phyloP scores from a whole-genome alignment of 2,329 filamentous ascomycete genomes.

The Epicoccum sorghinum region DNA sequence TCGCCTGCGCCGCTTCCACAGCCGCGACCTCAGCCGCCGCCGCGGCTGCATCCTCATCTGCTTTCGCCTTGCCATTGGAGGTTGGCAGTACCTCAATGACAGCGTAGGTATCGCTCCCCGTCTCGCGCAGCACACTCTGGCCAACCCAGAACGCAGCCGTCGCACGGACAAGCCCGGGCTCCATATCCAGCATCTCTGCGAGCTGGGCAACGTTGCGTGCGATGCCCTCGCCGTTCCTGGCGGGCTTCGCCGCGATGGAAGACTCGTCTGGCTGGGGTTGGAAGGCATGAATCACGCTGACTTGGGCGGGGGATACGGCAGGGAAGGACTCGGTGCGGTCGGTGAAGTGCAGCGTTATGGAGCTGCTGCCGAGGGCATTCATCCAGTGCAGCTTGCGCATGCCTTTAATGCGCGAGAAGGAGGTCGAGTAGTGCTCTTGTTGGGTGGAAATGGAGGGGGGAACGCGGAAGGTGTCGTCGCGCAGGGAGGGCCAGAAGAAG shows the following conservation, averaged over 20 bases:
- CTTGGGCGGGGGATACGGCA: constrained; percentile 83
- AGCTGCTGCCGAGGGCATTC: constrained; percentile 78
- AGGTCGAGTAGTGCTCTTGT: constrained; percentile 73
- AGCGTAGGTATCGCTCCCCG: constrained; percentile 59
- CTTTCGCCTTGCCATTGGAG: constrained; percentile 20
- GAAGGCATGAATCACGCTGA: constrained; percentile 86
- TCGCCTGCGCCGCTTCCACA: constrained; percentile 47
- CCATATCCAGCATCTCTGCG: constrained; percentile 68
- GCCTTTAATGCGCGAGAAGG: constrained; percentile 80
- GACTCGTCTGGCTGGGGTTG: constrained; percentile 55
- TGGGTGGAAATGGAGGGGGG: constrained; percentile 64
- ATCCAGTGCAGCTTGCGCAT: constrained; percentile 89
- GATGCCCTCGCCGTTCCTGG: constrained; percentile 34
- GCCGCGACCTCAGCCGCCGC: constrained; percentile 45
- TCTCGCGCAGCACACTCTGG: constrained; percentile 67
- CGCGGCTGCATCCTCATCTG: constrained; percentile 44
- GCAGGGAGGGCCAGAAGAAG: constrained; percentile 88
- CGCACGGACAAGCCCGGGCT: constrained; percentile 71
- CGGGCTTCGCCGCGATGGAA: constrained; percentile 18
- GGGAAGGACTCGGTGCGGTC: constrained; percentile 78
- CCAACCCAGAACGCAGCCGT: constrained; percentile 75
- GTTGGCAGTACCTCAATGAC: constrained; percentile 66
- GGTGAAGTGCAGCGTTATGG: constrained; percentile 79
- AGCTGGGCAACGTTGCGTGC: constrained; percentile 54
- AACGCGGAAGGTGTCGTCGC: constrained; percentile 70